Evolutionary conservation across 1,139 yeast genomes (phyloP).

Genomic region (Meyerozyma athensensis): DNA sequence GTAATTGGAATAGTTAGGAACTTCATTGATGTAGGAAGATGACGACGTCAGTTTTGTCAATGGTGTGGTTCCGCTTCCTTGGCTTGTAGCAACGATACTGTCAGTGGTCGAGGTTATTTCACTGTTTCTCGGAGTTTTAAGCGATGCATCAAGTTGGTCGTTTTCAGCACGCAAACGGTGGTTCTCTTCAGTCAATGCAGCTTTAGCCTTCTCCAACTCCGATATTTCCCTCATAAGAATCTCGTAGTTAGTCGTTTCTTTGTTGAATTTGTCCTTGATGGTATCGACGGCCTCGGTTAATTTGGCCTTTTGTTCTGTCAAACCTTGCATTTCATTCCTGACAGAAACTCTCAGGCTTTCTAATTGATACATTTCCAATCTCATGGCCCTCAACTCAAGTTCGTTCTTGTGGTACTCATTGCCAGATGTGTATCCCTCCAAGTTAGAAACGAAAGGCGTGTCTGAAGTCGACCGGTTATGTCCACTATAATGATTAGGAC

Average conservation of each 20-base stretch:
- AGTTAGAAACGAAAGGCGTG: constrained; percentile 21
- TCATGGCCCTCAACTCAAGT: constrained; percentile 33
- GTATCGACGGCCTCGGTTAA: constrained; percentile 24
- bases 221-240: constrained; percentile 25
- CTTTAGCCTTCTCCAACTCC: constrained; percentile 24
- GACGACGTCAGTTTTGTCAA: constrained; percentile 12
- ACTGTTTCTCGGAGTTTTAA: constrained; percentile 1
- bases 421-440: constrained; percentile 10
- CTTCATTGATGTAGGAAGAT: constrained; percentile 15
- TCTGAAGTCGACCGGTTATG: constrained; percentile 40
- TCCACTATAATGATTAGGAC: constrained; percentile 11
- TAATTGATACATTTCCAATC: constrained; percentile 40
- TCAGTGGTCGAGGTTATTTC: not conserved
- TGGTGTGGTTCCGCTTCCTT: constrained; percentile 7
- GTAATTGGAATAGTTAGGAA: constrained; percentile 10
- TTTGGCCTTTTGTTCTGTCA: constrained; percentile 26
- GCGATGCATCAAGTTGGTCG: constrained; percentile 15
- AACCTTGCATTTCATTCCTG: constrained; percentile 25
- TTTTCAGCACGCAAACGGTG: constrained; percentile 23
- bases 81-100: constrained; percentile 6
- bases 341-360: constrained; percentile 23
- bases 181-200: constrained; percentile 21
- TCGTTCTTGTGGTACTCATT: constrained; percentile 13
- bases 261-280: constrained; percentile 20
- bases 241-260: constrained; percentile 25